Percentiles rank a stretch among this genome's conserved stretches.
These are phyloP conservation scores for Aspergillus ibericus DNA, from an alignment of 2,329 filamentous ascomycete genomes.

Conservation along the genomic window DNA sequence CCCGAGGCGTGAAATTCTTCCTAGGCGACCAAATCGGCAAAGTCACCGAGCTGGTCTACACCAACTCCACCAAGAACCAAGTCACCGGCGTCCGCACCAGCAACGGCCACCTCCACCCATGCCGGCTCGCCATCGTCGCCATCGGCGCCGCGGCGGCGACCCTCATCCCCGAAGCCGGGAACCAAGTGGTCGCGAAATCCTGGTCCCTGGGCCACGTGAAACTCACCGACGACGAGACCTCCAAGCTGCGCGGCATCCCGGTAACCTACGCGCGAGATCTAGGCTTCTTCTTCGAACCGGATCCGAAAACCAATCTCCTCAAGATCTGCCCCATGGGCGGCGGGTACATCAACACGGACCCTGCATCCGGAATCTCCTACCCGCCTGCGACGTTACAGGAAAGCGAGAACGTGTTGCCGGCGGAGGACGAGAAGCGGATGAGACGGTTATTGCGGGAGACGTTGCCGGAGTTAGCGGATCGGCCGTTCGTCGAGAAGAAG, in stretches of 20 bases:
- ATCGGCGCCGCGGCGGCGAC: constrained; percentile 52
- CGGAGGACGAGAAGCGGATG: constrained; percentile 54
- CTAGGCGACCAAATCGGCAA: constrained; percentile 44
- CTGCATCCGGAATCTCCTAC: constrained; percentile 40
- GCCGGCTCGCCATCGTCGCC: constrained; percentile 51
- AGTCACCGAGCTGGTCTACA: constrained; percentile 44
- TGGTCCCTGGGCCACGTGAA: constrained; percentile 63
- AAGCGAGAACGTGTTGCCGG: constrained; percentile 51
- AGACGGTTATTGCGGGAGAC: constrained; percentile 54
- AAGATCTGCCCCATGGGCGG: constrained; percentile 62
- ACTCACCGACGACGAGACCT: constrained; percentile 56
- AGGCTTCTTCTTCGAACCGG: constrained; percentile 67
- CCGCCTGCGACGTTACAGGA: constrained; percentile 39
- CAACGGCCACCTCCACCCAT: constrained; percentile 39
- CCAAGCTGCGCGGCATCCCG: constrained; percentile 57
- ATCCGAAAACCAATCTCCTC: constrained; percentile 57
- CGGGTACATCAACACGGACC: constrained; percentile 56
- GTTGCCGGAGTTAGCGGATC: constrained; percentile 53
- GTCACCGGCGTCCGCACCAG: constrained; percentile 40
- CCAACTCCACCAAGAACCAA: constrained; percentile 15
- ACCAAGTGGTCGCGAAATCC: constrained; percentile 55
- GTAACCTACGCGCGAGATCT: constrained; percentile 62
- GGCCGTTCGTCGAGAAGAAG: constrained; percentile 57
- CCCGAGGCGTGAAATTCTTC: constrained; percentile 45
- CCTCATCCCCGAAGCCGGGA: constrained; percentile 52